phyloP scores from a whole-genome alignment of 1,284 basidiomycete species.

The Abortiporus biennis region DNA sequence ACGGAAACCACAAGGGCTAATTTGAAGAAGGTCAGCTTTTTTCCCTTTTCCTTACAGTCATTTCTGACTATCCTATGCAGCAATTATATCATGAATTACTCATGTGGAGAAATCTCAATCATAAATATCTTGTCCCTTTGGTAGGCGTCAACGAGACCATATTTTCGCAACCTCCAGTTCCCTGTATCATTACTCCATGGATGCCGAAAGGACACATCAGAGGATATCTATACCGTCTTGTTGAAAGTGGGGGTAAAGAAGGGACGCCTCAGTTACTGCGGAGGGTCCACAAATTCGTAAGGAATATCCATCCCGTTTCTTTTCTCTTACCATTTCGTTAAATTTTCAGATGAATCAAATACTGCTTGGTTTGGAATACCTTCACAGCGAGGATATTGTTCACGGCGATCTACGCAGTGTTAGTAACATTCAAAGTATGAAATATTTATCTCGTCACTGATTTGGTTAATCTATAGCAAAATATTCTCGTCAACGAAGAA shows the following conservation, averaged over 20 bases:
- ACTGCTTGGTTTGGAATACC: background rate
- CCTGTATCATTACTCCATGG: slow-evolving; percentile 6
- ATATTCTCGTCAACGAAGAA: slow-evolving; percentile 4
- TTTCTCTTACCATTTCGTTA: background rate
- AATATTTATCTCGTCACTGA: too few species aligned
- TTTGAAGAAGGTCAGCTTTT: background rate
- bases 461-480: background rate
- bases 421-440: background rate
- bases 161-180: background rate
- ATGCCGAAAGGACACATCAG: slow-evolving; percentile 6
- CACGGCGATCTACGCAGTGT: background rate
- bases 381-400: background rate
- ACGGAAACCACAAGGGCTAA: background rate
- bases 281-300: background rate
- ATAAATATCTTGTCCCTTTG: slow-evolving; percentile 2
- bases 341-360: background rate
- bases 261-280: background rate
- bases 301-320: background rate
- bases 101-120: slow-evolving; percentile 5
- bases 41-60: background rate
- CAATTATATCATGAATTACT: slow-evolving; percentile 1
- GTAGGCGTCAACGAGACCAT: slow-evolving; percentile 1
- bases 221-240: background rate
- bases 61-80: background rate
- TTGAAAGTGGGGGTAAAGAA: background rate